Base-by-base conservation (phyloP, 1,139 yeast genomes). In the Geotrichum bryndzae region DNA sequence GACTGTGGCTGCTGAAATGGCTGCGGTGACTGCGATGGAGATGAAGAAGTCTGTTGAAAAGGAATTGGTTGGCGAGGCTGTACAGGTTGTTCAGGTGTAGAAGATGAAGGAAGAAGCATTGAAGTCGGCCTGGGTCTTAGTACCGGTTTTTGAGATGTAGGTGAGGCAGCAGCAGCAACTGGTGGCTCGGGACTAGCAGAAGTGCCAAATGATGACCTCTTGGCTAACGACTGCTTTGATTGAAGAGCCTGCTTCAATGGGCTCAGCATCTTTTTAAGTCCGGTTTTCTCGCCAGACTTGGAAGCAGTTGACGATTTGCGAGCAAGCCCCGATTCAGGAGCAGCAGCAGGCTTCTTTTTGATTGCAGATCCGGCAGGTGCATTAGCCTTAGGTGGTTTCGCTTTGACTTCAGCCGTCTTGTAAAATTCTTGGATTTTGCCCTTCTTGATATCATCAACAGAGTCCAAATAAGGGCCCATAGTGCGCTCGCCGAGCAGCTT, bases 401-500 rank as follows among this genome's bases (percentile, higher is more conserved):
- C 64, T 53, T 58, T 62, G 0, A 89, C 90, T 46, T 79, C 79
- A 0, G 85, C 90, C 2, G 76, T 73, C 61, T 84, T 86, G 67
- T 71, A 83, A 64, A 81, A 83, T 55, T 85, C 87, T 58, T 77
- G 77, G 41, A 94, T 88, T 69, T 90, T 90, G 22, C 79, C 76
- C 72, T 84, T 86, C 68, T 79, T 76, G 67, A 86, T 82, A 58
- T 87, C 92, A 69, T 92, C 98, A 53, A 92, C 79, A 45, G 82
- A 82, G 33, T 86, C 92, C 64, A 91, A 73, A 61, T 79, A 81
- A 8, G 81, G 78, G 57, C 77, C 82, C 68, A 91, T 76, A 58
- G 84, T 86, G 59, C 94, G 78, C 68, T 85, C 88, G 0, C 97
- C 97, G 10, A 85, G 80, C 22, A 91, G 81, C 72, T 89, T 90